Evolutionary conservation across 805 yeast species (phyloP), one percentile per base, ranked within the genome.

Genomic region (Candida sanyiensis): DNA sequence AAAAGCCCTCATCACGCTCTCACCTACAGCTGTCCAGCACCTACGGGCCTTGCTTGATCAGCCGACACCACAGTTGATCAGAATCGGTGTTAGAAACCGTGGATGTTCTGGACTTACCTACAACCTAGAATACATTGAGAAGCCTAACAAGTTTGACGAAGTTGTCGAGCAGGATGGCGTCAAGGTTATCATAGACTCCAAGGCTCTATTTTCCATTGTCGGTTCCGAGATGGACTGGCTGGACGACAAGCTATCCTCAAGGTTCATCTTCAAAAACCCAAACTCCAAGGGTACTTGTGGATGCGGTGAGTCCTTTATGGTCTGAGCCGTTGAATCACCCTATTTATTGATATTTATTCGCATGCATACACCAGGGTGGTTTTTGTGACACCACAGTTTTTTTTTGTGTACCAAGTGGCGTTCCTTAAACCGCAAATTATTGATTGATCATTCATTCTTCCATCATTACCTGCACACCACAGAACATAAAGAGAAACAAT

Each of bases 151-250:
- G 64, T 93, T 90, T 54, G 98, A 93, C 61, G 98, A 93, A 63
- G 69, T 82, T 43, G 86, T 93, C 8, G 86, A 77, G 48, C 97
- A 90, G 64, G 96, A 89, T 54, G 97, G 95, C 25, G 94, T 93
- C 28, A 84, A 78, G 59, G 94, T 93, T 3, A 70, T 89, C 39
- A 86, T 93, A 33, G 98, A 93, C 59, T 90, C 97, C 20, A 93
- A 93, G 61, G 98, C 98, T 0, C 70, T 93, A 39, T 89, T 93
- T 61, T 82, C 94, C 50, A 89, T 93, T 32, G 95, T 93, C 42
- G 98, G 98, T 1, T 83, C 95, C 6, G 95, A 89, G 62, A 93
- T 93, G 98, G 98, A 93, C 63, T 93, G 96, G 96, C 70, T 86
- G 35, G 97, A 93, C 56, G 96, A 93, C 56, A 89, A 87, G 60